These are phyloP conservation scores for Penicillium paneum DNA, from an alignment of 2,329 filamentous ascomycete species.

Conservation along the genomic window DNA sequence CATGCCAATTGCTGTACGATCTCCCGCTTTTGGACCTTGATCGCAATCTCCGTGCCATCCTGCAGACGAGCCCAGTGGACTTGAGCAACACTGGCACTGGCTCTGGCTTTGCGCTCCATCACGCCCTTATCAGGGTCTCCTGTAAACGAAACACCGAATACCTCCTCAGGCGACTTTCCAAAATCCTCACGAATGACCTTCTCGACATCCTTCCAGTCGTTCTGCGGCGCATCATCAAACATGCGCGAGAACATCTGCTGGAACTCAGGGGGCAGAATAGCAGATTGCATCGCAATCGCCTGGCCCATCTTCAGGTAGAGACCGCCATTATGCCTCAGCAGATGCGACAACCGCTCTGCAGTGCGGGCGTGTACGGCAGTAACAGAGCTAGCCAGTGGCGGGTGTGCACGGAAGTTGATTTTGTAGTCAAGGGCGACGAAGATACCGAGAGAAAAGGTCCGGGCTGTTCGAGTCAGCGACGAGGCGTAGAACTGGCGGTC, in stretches of 20 bases:
- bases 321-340: conserved; percentile 83
- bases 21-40: conserved; percentile 96
- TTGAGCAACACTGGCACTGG: conserved; percentile 87
- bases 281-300: conserved; percentile 97
- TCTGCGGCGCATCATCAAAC: conserved; percentile 97
- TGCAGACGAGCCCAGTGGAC: conserved; percentile 88
- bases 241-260: conserved; percentile 94
- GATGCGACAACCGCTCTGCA: conserved; percentile 75
- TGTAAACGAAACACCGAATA: conserved; percentile 83
- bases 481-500: conserved; percentile 77
- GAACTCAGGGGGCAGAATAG: conserved; percentile 88
- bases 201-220: conserved; percentile 80
- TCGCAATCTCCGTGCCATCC: conserved; percentile 86
- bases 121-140: conserved; percentile 62
- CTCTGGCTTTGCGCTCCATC: conserved; percentile 69
- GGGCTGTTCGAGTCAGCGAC: conserved; percentile 70
- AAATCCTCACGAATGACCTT: conserved; percentile 85
- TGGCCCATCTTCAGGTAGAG: conserved; percentile 97
- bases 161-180: conserved; percentile 77
- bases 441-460: conserved; percentile 77
- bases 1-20: conserved; percentile 86
- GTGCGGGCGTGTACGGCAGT: conserved; percentile 77
- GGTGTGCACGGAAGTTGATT: conserved; percentile 83
- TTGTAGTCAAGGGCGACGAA: conserved; percentile 91
- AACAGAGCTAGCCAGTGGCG: conserved; percentile 69